Evolutionary conservation across 1,284 basidiomycete genomes (phyloP).

Genomic region (Heterobasidion occidentale): DNA sequence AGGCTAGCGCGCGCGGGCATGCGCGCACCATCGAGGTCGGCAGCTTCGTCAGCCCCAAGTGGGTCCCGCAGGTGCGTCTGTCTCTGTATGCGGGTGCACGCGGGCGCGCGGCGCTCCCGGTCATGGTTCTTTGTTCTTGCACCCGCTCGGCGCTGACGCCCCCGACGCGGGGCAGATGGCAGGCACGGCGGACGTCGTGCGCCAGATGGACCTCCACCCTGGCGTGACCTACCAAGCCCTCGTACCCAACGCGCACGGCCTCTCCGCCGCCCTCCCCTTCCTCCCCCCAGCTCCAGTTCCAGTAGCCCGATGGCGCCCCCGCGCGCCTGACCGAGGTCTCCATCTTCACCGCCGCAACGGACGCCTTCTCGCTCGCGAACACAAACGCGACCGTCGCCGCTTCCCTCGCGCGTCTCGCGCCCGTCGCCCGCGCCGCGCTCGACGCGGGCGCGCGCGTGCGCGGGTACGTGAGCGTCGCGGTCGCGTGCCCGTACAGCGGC

Average conservation of each 20-base stretch:
- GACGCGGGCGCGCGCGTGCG: conserved; percentile 67
- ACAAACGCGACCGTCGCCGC: conserved; percentile 74
- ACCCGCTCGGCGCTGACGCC: neutral
- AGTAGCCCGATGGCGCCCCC: too few species aligned
- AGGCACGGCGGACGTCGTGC: conserved; percentile 70
- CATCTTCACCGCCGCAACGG: conserved; percentile 82
- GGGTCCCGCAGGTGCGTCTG: conserved; percentile 81
- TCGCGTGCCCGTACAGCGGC: conserved; percentile 85
- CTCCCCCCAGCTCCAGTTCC: conserved; percentile 26
- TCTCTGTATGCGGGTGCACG: neutral
- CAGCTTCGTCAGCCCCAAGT: conserved; percentile 89
- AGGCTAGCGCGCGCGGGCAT: conserved; percentile 67
- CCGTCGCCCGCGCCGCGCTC: conserved; percentile 57
- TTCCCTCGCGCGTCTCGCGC: conserved; percentile 58
- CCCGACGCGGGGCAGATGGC: conserved; percentile 59
- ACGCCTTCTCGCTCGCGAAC: conserved; percentile 56
- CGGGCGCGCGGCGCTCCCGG: neutral
- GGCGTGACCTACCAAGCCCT: conserved; percentile 76
- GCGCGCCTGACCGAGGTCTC: conserved; percentile 75
- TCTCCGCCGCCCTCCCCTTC: conserved; percentile 57
- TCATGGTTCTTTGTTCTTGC: neutral
- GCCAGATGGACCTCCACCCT: conserved; percentile 42
- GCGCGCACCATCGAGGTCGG: conserved; percentile 75
- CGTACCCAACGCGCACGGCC: conserved; percentile 77
- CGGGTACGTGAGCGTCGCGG: conserved; percentile 83